These are phyloP conservation scores for Phaeosphaeria sp. DNA, from an alignment of 2,329 filamentous ascomycete genomes.

Conservation along the genomic window DNA sequence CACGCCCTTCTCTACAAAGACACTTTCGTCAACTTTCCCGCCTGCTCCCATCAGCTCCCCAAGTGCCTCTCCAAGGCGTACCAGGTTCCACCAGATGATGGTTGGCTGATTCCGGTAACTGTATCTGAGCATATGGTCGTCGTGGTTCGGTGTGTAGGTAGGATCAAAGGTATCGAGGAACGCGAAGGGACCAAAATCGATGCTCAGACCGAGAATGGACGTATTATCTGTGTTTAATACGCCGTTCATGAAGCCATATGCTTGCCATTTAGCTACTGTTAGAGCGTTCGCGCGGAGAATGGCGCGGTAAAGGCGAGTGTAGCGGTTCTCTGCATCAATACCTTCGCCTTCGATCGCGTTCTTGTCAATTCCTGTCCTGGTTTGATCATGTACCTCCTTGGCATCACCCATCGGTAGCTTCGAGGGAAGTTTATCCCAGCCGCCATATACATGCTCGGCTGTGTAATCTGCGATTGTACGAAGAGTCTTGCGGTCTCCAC, in stretches of 20 bases:
- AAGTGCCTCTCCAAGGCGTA: constrained; percentile 85
- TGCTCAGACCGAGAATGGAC: constrained; percentile 82
- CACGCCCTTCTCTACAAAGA: constrained; percentile 77
- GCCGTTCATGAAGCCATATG: constrained; percentile 99
- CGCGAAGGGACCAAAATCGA: constrained; percentile 96
- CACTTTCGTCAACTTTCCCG: constrained; percentile 70
- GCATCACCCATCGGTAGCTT: constrained; percentile 57
- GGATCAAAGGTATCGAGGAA: constrained; percentile 98
- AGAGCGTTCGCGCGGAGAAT: constrained; percentile 83
- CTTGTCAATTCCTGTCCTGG: constrained; percentile 57
- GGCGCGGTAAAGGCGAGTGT: constrained; percentile 84
- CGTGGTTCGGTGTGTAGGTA: constrained; percentile 93
- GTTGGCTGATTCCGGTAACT: constrained; percentile 92
- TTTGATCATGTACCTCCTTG: constrained; percentile 55
- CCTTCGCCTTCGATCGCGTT: constrained; percentile 70
- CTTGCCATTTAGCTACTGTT: constrained; percentile 93
- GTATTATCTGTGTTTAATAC: constrained; percentile 99
- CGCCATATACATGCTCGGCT: constrained; percentile 84
- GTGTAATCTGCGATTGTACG: constrained; percentile 80
- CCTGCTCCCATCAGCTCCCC: constrained; percentile 88
- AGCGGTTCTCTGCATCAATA: constrained; percentile 80
- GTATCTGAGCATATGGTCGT: constrained; percentile 87
- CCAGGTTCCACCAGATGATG: constrained; percentile 98
- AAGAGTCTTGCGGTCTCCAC: constrained; percentile 78
- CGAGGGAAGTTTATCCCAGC: constrained; percentile 83